Percentiles rank a stretch among this genome's conserved stretches.
Conservation (phyloP, 2,329 filamentous ascomycete genomes). For the Onygenales sp. region DNA sequence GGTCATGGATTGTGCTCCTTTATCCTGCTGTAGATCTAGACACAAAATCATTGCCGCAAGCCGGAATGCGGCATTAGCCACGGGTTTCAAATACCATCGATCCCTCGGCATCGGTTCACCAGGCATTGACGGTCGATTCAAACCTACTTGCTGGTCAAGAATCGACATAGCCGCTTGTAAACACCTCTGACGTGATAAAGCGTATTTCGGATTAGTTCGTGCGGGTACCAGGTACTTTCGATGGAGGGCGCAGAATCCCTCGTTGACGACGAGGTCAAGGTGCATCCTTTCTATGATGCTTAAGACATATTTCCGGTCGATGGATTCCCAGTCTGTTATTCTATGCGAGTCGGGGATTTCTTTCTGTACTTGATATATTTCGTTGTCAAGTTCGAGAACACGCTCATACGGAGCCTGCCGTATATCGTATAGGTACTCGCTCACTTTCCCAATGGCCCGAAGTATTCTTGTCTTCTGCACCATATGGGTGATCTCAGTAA, state of each 20-base stretch:
- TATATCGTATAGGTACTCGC: conserved; percentile 8
- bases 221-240: conserved; percentile 22
- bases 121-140: conserved; percentile 32
- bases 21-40: conserved; percentile 30
- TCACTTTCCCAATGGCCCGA: conserved; percentile 8
- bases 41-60: conserved; percentile 41
- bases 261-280: conserved; percentile 21
- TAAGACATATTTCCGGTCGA: not conserved
- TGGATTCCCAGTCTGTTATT: not conserved
- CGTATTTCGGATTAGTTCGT: conserved; percentile 23
- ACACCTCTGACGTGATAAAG: conserved; percentile 33
- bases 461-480: conserved; percentile 7
- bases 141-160: conserved; percentile 33
- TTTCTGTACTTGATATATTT: conserved; percentile 11
- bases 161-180: conserved; percentile 37
- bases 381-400: conserved; percentile 13
- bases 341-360: conserved; percentile 7
- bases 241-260: conserved; percentile 25
- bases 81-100: conserved; percentile 35
- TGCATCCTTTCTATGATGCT: conserved; percentile 13
- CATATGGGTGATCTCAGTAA: conserved; percentile 13
- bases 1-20: not conserved
- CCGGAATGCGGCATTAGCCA: conserved; percentile 38
- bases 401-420: conserved; percentile 10
- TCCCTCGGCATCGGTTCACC: conserved; percentile 31